Conservation (phyloP, 805 yeast genomes). For the Blastobotrys robertii region DNA sequence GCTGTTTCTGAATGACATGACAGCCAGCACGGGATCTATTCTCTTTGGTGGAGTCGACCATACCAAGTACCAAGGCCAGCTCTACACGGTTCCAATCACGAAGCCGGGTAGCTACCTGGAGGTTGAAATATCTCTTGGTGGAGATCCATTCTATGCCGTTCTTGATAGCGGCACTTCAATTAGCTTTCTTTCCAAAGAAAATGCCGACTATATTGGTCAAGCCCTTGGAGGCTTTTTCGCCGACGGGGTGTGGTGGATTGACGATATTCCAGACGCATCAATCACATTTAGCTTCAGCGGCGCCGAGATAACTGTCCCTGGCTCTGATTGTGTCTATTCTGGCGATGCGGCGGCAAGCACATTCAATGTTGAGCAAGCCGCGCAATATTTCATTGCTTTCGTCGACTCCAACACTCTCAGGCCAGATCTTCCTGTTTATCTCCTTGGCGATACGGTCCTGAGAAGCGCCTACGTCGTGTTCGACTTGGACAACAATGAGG, state of each 20-base stretch:
- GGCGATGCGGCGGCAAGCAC: slow-evolving; percentile 16
- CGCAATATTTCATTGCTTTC: too few species aligned
- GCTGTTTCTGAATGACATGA: slow-evolving; percentile 31
- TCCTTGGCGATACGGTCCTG: slow-evolving; percentile 54
- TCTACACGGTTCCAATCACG: slow-evolving; percentile 24
- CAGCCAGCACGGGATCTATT: slow-evolving; percentile 29
- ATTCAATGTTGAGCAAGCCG: slow-evolving; percentile 5
- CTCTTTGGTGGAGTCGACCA: slow-evolving; percentile 52
- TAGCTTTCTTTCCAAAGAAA: slow-evolving; percentile 36
- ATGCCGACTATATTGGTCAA: slow-evolving; percentile 26
- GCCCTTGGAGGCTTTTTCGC: slow-evolving; percentile 35
- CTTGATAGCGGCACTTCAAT: slow-evolving; percentile 53
- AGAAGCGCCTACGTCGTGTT: slow-evolving; percentile 56
- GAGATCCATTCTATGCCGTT: slow-evolving; percentile 23
- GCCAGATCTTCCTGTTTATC: slow-evolving; percentile 16
- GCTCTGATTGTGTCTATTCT: slow-evolving; percentile 6
- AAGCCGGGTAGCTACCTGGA: slow-evolving; percentile 16
- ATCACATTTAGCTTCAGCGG: slow-evolving; percentile 15
- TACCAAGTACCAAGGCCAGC: slow-evolving; percentile 30
- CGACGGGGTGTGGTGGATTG: slow-evolving; percentile 4
- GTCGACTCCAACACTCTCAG: too few species aligned
- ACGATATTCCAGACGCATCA: neutral
- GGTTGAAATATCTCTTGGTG: slow-evolving; percentile 10
- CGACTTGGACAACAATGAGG: slow-evolving; percentile 45
- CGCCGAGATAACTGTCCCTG: slow-evolving; percentile 16